Evolutionary conservation across 345 rosid species (phyloP), one percentile per base, ranked within the genome.

Genomic region (Pelargonium nanum): DNA sequence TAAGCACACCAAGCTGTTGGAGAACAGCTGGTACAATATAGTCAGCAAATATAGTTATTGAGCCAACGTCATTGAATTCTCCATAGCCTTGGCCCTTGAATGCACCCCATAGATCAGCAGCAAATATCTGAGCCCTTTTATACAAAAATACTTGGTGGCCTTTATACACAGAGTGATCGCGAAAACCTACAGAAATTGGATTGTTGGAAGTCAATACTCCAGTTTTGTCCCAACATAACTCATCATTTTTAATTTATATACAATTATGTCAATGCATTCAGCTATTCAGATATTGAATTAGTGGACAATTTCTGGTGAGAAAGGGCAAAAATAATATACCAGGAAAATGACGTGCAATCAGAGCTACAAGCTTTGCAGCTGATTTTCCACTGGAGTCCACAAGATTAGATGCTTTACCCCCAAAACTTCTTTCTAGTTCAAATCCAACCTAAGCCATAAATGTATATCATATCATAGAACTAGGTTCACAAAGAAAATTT

Each of bases 51-150:
- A 88, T 88, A 34, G 91, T 88, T 53, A 88, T 62, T 15, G 89
- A 78, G 34, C 76, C 71, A 68, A 88, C 74, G 58, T 85, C 95
- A 26, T 64, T 22, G 65, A 87, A 83, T 61, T 88, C 89, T 59
- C 95, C 95, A 71, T 77, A 81, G 54, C 86, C 74, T 65, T 78
- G 72, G 26, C 95, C 91, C 74, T 83, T 83, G 79, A 88, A 88
- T 66, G 95, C 89, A 25, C 95, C 95, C 80, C 81, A 80, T 61
- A 88, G 68, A 76, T 88, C 95, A 16, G 91, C 81, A 59, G 78
- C 85, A 81, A 85, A 83, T 64, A 85, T 88, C 77, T 88, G 95
- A 66, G 91, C 95, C 68, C 89, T 78, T 76, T 88, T 85, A 34
- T 88, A 88, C 70, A 85, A 76, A 72, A 85, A 88, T 55, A 88